Percentiles rank a stretch among this genome's conserved stretches.
Conservation (phyloP, 208 protist genomes). For the Crithidia expoeki region DNA sequence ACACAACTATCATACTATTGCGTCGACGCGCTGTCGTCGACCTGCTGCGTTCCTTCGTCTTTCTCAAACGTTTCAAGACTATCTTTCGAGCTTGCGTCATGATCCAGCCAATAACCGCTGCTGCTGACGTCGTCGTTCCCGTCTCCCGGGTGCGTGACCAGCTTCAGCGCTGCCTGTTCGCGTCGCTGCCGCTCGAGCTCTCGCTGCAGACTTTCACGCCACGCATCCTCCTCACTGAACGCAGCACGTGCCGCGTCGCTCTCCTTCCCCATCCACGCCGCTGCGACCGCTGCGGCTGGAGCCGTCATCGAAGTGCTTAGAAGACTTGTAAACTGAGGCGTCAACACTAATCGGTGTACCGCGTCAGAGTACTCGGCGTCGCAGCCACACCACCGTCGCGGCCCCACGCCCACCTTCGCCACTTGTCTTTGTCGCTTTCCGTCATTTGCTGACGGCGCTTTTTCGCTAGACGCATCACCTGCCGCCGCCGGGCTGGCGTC, state of each 20-base stretch:
- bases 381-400: constrained; percentile 13
- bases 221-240: constrained; percentile 35
- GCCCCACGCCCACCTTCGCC: neutral
- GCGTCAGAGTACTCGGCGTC: constrained; percentile 25
- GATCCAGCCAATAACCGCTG: constrained; percentile 31
- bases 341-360: neutral
- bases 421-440: neutral
- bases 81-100: constrained; percentile 13
- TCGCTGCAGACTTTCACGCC: constrained; percentile 31
- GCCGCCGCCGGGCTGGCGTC: neutral
- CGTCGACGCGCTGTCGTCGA: neutral
- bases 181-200: constrained; percentile 37
- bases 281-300: neutral
- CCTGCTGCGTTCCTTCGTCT: constrained; percentile 25
- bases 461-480: neutral
- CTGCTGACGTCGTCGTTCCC: constrained; percentile 16
- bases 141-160: constrained; percentile 11
- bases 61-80: constrained; percentile 11
- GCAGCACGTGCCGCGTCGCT: constrained; percentile 25
- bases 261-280: neutral
- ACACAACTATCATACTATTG: neutral
- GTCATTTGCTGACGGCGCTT: neutral
- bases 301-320: constrained; percentile 8
- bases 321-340: constrained; percentile 22
- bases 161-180: constrained; percentile 32